phyloP scores from a whole-genome alignment of 768 basidiomycete genomes.

The Lyophyllum atratum region DNA sequence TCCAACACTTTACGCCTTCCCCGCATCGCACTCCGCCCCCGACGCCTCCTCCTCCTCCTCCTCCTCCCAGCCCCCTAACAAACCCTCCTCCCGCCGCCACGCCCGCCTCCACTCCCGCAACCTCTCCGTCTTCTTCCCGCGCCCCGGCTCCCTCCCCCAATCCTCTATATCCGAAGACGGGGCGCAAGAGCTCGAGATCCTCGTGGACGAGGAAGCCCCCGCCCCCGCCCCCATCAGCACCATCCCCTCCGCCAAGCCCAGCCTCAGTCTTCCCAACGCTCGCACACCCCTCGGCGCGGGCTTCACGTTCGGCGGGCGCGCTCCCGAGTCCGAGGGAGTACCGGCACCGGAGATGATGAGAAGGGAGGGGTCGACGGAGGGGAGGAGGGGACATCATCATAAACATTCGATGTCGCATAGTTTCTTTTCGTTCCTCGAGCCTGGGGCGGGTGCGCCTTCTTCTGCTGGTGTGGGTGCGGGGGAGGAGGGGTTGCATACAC shows the following conservation, averaged over 20 bases:
- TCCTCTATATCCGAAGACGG: conserved; percentile 72
- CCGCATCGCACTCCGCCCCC: conserved; percentile 23
- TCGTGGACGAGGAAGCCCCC: conserved; percentile 39
- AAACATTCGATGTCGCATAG: conserved; percentile 94
- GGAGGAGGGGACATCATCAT: conserved; percentile 81
- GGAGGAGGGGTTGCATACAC: conserved; percentile 45
- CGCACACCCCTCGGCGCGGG: conserved; percentile 28
- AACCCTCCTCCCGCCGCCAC: conserved; percentile 43
- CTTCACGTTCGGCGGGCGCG: conserved; percentile 20
- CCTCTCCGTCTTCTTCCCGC: conserved; percentile 88
- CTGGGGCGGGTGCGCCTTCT: conserved; percentile 36
- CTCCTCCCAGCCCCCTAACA: background rate
- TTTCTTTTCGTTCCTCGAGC: conserved; percentile 95
- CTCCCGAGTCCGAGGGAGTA: conserved; percentile 36
- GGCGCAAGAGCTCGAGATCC: conserved; percentile 49
- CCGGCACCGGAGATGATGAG: conserved; percentile 29
- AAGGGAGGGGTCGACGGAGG: conserved; percentile 2
- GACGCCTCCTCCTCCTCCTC: conserved; percentile 17
- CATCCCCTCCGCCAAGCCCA: conserved; percentile 44
- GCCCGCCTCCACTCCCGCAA: conserved; percentile 87
- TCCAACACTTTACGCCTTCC: conserved; percentile 15
- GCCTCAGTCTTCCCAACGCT: conserved; percentile 41
- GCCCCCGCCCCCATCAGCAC: conserved; percentile 44
- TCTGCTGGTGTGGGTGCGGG: background rate
- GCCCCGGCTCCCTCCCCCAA: conserved; percentile 63